Evolutionary conservation across 192 early-diverging fungal genomes (phyloP), one percentile per base, ranked within the genome.

Genomic region (Radiomyces spectabilis): DNA sequence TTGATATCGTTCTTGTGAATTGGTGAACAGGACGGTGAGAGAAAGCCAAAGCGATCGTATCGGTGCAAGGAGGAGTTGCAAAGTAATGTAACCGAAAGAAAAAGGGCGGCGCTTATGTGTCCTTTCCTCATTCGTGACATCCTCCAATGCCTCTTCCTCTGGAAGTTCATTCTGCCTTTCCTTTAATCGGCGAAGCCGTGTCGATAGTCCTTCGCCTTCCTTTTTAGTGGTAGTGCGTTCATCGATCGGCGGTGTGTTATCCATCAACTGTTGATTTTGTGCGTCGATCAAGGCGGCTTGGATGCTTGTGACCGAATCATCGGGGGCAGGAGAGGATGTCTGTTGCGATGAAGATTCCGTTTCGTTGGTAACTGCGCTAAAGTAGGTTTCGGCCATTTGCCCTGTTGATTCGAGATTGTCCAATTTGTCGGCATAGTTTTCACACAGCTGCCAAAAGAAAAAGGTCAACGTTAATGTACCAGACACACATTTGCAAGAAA

Each of bases 1-100:
- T 9, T 62, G 56, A 39, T 63, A 69, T n/a, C 51, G 55, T 50
- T 69, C 54, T 22, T 69, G 67, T 25, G 67, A 69, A 15, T 55
- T 44, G 3, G 57, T 63, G 24, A 69, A 30, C 2, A 57, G 21
- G 2, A 61, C 57, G 13, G 52, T 43, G 5, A 62, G 25, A 30
- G 57, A 58, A 2, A 55, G 32, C 32, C 53, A 69, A 3, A 69
- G 29, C 0, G 26, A 53, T 13, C 46, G 48, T 13, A 69, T 38
- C 1, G 55, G 67, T 2, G 61, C 37, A 3, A 69, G 21, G 0
- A 69, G 16, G 1, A 69, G 61, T 45, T 69, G 56, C 15, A 69
- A 18, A 10, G 67, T 54, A 26, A 69, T 62, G 35, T 63, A 69
- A 10, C 56, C 59, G 39, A 69, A 62, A 6, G 60, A 62, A 25